A percentile compares a stretch with the other conserved stretches of the same genome.
Conservation (phyloP, 495 filamentous ascomycete genomes). For the Polyplosphaeria fusca region DNA sequence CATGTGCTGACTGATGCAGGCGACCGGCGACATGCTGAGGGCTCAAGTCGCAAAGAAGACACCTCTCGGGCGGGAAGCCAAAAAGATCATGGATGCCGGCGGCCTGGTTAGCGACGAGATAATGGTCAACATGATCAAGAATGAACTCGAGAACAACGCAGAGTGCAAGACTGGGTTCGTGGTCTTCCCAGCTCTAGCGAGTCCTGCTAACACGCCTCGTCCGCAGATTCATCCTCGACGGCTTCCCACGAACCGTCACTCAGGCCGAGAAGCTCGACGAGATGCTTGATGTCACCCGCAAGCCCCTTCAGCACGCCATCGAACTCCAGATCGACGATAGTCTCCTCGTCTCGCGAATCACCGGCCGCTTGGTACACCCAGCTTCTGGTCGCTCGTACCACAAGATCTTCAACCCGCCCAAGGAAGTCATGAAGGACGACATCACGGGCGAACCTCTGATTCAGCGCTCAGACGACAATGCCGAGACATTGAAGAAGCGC, state of each 20-base stretch:
- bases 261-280: slow-evolving; percentile 92
- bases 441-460: slow-evolving; percentile 94
- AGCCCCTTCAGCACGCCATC: slow-evolving; percentile 86
- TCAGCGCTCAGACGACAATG: slow-evolving; percentile 96
- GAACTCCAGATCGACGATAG: slow-evolving; percentile 96
- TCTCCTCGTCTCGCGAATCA: slow-evolving; percentile 92
- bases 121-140: slow-evolving; percentile 98
- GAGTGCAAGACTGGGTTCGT: slow-evolving; percentile 95
- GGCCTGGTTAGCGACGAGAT: slow-evolving; percentile 98
- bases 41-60: slow-evolving; percentile 99
- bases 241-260: slow-evolving; percentile 93
- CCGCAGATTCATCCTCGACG: slow-evolving; percentile 95
- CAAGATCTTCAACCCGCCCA: slow-evolving; percentile 98
- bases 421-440: slow-evolving; percentile 90
- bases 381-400: slow-evolving; percentile 96
- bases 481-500: slow-evolving; percentile 94
- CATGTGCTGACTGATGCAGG: slow-evolving; percentile 54
- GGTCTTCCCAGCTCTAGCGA: neutral
- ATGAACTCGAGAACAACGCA: slow-evolving; percentile 84
- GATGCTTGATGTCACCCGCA: slow-evolving; percentile 72
- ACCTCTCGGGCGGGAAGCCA: slow-evolving; percentile 86
- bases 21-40: slow-evolving; percentile 98
- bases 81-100: slow-evolving; percentile 99
- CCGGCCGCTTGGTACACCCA: slow-evolving; percentile 91
- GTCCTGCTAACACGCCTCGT: slow-evolving; percentile 3